Base-by-base conservation (phyloP, 75 land plant species). In the Chamaecyparis obtusa region DNA sequence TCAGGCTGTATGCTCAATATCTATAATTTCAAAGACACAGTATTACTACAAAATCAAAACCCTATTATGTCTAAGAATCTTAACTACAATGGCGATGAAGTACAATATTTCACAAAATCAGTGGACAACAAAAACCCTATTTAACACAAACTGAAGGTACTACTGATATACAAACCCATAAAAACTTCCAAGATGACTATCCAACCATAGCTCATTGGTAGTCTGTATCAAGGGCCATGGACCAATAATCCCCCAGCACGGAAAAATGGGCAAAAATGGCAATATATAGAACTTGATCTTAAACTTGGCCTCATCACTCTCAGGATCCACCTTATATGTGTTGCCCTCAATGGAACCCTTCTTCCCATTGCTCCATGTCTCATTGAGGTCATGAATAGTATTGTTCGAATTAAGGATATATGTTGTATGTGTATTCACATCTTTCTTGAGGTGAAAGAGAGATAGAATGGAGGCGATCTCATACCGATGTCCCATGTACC, bases 181-280 rank as follows among this genome's bases (percentile, higher is more conserved):
- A 91, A 85, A 69, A 93, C 32, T 84, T 93, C 77, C 93, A 72
- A n/a, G 89, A 72, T 76, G 98, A 96, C 88, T 94, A 87, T 2
- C 99, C 99, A 51, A 97, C 88, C 74, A 97, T 85, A 37, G 93
- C 98, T 90, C 93, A 94, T 91, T 91, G 95, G 87, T 97, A 97
- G 14, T 95, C 92, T 35, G 90, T 89, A 86, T 96, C 99, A 24
- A 97, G 67, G 49, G 27, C 89, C 92, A 97, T 83, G 71, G 96
- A 95, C 99, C 99, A 97, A 90, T 97, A 97, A 87, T 97, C 92
- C 0, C 99, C 99, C 83, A 89, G 88, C 11, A 96, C 96, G 99
- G 98, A 32, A 97, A 83, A 39, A 97, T 77, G 24, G 99, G 99
- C 83, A 97, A 87, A 88, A 96, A 94, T 0, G 99, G 99, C 1